Evolutionary conservation across 768 basidiomycete species (phyloP), one percentile per base, ranked within the genome.

Genomic region (Rhodotorula babjevae): DNA sequence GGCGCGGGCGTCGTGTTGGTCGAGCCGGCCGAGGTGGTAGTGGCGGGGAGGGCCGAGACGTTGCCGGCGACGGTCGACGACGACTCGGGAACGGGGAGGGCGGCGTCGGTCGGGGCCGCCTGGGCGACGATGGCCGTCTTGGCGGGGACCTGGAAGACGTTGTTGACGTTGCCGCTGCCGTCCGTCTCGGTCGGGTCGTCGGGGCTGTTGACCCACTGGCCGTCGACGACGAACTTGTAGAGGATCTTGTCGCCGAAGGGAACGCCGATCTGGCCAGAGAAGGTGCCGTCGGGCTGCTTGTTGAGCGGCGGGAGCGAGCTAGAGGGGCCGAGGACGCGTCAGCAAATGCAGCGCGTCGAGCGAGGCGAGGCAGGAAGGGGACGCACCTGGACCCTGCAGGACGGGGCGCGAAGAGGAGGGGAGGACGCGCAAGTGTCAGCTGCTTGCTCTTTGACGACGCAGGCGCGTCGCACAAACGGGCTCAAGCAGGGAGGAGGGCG

Each of bases 171-270:
- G 25, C 90, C 90, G 31, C 82, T 81, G 16, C 80, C 79, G 77
- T 91, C 90, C 2, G 81, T 78, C 80, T 90, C 89, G 64, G 86
- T 86, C 12, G 87, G 87, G 68, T 84, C 83, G 70, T 84, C 83
- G 49, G 84, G 83, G 60, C 84, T 83, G 60, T 84, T 83, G 61
- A 82, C 76, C 90, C 89, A 92, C 70, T 80, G 27, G 10, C 87
- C 88, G 79, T 92, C 91, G 65, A 92, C 90, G 79, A 91, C 83
- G 79, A 87, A 92, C 81, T 92, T 92, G 86, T 89, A 92, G 14
- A 82, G 77, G 68, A 90, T 82, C 77, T 86, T 88, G 62, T 85
- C 79, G 60, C 83, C 86, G 86, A 86, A 90, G 2, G 88, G 87
- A 44, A 91, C 82, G 61, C 81, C 78, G 33, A 85, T 82, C 10